Evolutionary conservation across 495 filamentous ascomycete species (phyloP).

Genomic region (Annulohypoxylon moriforme): DNA sequence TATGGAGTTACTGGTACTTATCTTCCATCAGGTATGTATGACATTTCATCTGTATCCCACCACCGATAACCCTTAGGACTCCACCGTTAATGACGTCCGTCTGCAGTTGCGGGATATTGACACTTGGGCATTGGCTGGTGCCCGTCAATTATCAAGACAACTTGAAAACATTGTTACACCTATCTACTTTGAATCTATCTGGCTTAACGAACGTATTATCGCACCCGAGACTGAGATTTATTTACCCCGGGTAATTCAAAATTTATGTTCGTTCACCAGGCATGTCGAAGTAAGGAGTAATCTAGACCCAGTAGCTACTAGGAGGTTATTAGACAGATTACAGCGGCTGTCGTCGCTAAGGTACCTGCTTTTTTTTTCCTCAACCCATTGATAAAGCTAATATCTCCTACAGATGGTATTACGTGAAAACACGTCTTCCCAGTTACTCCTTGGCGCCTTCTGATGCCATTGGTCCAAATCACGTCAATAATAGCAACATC

Average conservation of each 20-base stretch:
- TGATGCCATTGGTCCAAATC: slow-evolving; percentile 29
- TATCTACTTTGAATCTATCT: slow-evolving; percentile 43
- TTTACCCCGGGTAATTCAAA: slow-evolving; percentile 28
- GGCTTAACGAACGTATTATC: slow-evolving; percentile 39
- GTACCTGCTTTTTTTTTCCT: no score
- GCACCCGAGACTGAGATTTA: slow-evolving; percentile 19
- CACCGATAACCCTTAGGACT: not conserved
- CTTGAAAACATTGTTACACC: slow-evolving; percentile 45
- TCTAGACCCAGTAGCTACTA: slow-evolving; percentile 37
- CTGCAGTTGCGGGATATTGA: slow-evolving; percentile 40
- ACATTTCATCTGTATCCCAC: not conserved
- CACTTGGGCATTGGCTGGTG: slow-evolving; percentile 26
- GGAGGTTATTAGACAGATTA: slow-evolving; percentile 32
- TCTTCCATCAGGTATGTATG: slow-evolving; percentile 48
- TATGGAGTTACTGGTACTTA: slow-evolving; percentile 43
- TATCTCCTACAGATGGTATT: slow-evolving; percentile 39
- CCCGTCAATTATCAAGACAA: slow-evolving; percentile 38
- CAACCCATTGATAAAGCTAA: no score
- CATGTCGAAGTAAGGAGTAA: slow-evolving; percentile 39
- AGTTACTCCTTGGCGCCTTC: slow-evolving; percentile 36
- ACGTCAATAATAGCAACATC: slow-evolving; percentile 17
- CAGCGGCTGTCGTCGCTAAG: slow-evolving; percentile 41
- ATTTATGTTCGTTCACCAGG: slow-evolving; percentile 42
- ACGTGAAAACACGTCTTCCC: slow-evolving; percentile 25
- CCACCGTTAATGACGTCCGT: slow-evolving; percentile 7